Evolutionary conservation across 2,329 filamentous ascomycete species (phyloP).

Genomic region (Microascus cirrosus): DNA sequence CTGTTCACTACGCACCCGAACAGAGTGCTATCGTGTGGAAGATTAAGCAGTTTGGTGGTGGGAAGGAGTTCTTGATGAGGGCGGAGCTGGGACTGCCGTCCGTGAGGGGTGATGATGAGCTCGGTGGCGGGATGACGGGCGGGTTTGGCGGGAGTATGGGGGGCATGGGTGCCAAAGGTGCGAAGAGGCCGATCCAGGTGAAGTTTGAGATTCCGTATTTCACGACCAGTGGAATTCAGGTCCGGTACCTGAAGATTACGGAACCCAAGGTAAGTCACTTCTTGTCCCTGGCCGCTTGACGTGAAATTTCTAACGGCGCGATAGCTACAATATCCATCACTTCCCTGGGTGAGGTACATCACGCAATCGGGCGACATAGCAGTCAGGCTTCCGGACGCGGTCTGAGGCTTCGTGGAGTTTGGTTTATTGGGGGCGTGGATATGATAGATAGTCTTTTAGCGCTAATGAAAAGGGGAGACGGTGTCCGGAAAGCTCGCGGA

Average conservation of each 20-base stretch:
- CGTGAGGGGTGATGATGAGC: constrained; percentile 89
- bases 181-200: constrained; percentile 92
- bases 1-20: constrained; percentile 94
- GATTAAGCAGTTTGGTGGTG: constrained; percentile 98
- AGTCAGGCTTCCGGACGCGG: constrained; percentile 83
- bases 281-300: not conserved
- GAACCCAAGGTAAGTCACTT: constrained; percentile 79
- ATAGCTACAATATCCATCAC: constrained; percentile 91
- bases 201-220: constrained; percentile 99
- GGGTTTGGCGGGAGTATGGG: constrained; percentile 97
- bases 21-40: constrained; percentile 99
- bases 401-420: constrained; percentile 32
- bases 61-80: constrained; percentile 97
- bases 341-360: constrained; percentile 98
- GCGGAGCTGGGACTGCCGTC: constrained; percentile 90
- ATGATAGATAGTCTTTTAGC: not conserved
- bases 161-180: constrained; percentile 72
- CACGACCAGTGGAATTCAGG: constrained; percentile 97
- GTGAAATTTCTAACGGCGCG: not conserved
- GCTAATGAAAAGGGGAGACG: not conserved
- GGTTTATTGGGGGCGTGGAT: not conserved
- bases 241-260: constrained; percentile 97
- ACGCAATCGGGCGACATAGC: constrained; percentile 97
- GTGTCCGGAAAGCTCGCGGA: not conserved
- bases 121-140: constrained; percentile 93